Evolutionary conservation across 2,329 filamentous ascomycete species (phyloP).

Genomic region (Neofusicoccum sp.): DNA sequence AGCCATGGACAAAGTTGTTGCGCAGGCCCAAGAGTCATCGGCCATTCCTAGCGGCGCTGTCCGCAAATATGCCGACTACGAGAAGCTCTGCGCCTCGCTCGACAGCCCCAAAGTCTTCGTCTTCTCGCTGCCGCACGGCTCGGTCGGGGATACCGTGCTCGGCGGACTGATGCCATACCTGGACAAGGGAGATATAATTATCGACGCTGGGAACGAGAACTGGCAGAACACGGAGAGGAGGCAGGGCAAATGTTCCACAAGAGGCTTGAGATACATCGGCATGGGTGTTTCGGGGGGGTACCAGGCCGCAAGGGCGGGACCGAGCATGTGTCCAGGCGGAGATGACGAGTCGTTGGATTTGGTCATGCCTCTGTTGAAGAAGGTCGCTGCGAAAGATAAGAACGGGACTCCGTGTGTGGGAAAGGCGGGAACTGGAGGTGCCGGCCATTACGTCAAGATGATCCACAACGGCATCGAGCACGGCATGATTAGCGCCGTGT

Average conservation of each 20-base stretch:
- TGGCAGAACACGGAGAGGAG: conserved; percentile 63
- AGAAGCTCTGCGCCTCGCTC: conserved; percentile 50
- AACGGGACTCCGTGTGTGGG: conserved; percentile 60
- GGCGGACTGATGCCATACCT: conserved; percentile 52
- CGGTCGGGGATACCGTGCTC: conserved; percentile 48
- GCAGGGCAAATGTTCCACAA: conserved; percentile 55
- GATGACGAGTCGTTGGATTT: conserved; percentile 56
- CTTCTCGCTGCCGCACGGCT: conserved; percentile 53
- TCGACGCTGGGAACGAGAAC: conserved; percentile 68
- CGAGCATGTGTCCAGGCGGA: conserved; percentile 66
- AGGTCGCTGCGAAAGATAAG: conserved; percentile 61
- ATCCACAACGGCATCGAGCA: conserved; percentile 74
- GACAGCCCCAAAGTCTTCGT: conserved; percentile 51
- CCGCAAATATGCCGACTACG: conserved; percentile 42
- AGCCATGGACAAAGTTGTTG: conserved; percentile 46
- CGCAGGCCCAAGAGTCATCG: conserved; percentile 38
- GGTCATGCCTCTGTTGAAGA: conserved; percentile 60
- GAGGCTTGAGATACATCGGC: conserved; percentile 64
- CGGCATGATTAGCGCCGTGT: conserved; percentile 65
- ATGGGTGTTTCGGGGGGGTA: conserved; percentile 69
- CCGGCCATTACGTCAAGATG: conserved; percentile 74
- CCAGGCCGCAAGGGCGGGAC: conserved; percentile 63
- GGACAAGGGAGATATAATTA: conserved; percentile 61
- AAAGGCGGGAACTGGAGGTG: conserved; percentile 60
- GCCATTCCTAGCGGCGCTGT: conserved; percentile 19